phyloP scores from a whole-genome alignment of 306 rosid genomes.

The Vigna hirtella region DNA sequence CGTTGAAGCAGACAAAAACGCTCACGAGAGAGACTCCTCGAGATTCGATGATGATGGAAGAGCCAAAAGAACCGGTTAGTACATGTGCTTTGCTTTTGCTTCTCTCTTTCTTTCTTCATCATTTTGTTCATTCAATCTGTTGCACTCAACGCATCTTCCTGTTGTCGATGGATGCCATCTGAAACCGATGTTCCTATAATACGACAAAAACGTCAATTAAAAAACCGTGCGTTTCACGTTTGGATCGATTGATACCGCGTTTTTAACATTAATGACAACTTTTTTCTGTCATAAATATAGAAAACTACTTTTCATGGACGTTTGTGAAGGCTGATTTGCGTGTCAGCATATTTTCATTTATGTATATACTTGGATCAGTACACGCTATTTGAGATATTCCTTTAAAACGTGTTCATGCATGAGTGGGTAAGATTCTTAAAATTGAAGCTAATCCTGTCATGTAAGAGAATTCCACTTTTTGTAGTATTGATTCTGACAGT shows the following conservation, averaged over 20 bases:
- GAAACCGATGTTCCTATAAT: neutral
- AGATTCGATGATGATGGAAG: constrained; percentile 49
- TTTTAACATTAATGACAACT: neutral
- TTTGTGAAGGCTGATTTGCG: neutral
- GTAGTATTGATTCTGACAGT: neutral
- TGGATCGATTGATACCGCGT: neutral
- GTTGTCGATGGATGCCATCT: neutral
- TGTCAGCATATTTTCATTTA: neutral
- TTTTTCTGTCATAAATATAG: neutral
- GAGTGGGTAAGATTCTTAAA: neutral
- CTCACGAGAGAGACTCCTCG: neutral
- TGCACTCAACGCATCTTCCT: neutral
- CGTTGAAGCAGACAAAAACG: neutral
- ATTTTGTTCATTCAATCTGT: no score
- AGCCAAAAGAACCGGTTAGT: constrained; percentile 45
- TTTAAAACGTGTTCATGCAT: neutral
- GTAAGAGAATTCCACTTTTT: neutral
- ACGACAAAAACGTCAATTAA: neutral
- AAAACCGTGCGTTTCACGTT: neutral
- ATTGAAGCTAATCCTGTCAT: neutral
- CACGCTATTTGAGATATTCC: constrained; percentile 11
- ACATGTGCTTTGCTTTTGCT: no score
- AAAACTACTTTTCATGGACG: neutral
- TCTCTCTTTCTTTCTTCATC: no score
- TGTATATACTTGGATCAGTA: neutral